A percentile compares a stretch with the other conserved stretches of the same genome.
Evolutionary conservation across 768 basidiomycete genomes (phyloP).

Genomic region (Macrocybe gigantea): DNA sequence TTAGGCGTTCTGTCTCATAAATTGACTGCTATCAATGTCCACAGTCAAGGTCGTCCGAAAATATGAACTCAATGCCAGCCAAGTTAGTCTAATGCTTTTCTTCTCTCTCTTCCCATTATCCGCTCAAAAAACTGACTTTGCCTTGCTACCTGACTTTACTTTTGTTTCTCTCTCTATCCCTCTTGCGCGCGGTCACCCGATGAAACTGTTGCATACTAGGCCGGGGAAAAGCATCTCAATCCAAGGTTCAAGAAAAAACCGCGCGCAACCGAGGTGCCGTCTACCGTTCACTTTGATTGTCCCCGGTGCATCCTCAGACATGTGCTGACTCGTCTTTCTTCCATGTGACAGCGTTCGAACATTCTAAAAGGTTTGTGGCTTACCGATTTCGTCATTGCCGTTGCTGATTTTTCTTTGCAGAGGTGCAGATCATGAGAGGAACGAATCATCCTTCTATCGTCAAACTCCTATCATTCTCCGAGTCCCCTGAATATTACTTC

Average conservation of each 20-base stretch:
- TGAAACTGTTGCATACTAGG: slow-evolving; percentile 36
- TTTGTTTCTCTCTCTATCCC: slow-evolving; percentile 19
- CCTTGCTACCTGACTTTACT: slow-evolving; percentile 11
- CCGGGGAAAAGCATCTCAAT: slow-evolving; percentile 90
- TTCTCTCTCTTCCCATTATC: background rate
- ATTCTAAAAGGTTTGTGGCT: slow-evolving; percentile 77
- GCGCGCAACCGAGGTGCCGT: slow-evolving; percentile 88
- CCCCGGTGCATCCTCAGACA: background rate
- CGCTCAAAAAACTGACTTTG: slow-evolving; percentile 10
- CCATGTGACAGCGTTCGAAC: slow-evolving; percentile 75
- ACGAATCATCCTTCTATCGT: slow-evolving; percentile 90
- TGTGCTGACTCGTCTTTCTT: slow-evolving; percentile 22
- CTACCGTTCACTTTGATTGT: too few relatives aligned
- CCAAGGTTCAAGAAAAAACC: slow-evolving; percentile 94
- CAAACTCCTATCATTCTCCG: slow-evolving; percentile 87
- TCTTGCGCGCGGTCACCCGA: slow-evolving; percentile 26
- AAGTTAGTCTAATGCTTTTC: slow-evolving; percentile 46
- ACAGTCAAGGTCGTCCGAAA: slow-evolving; percentile 93
- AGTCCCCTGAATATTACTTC: slow-evolving; percentile 91
- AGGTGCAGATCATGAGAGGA: slow-evolving; percentile 99
- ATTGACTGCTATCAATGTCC: slow-evolving; percentile 14
- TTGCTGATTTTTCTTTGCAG: slow-evolving; percentile 31
- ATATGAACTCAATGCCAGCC: slow-evolving; percentile 82
- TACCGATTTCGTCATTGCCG: background rate
- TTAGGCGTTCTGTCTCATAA: slow-evolving; percentile 7